Conservation (phyloP, 108 stramenopile genomes). For the Seminavis robusta region DNA sequence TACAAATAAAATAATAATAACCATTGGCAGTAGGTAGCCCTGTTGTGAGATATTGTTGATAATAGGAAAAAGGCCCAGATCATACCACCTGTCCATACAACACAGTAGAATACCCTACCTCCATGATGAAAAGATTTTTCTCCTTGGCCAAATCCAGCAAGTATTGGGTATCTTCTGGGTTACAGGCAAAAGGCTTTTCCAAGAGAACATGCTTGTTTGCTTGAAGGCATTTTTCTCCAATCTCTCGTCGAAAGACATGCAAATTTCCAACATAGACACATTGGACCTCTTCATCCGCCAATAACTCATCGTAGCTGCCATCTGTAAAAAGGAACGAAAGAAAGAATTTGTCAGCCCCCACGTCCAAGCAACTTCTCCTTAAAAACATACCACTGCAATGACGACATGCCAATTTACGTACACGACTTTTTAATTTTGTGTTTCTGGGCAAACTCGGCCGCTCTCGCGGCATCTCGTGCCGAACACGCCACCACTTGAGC, state of each 20-base stretch:
- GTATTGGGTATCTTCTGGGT: conserved; percentile 55
- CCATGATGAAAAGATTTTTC: conserved; percentile 73
- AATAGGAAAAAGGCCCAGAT: too few species aligned
- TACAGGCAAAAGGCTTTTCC: conserved; percentile 78
- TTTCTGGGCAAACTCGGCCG: conserved; percentile 50
- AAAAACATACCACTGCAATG: not conserved
- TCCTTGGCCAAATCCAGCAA: conserved; percentile 62
- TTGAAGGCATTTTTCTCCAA: conserved; percentile 42
- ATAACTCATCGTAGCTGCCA: conserved; percentile 61
- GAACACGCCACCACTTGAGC: conserved; percentile 50
- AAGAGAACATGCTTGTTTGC: conserved; percentile 72
- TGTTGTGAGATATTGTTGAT: too few species aligned
- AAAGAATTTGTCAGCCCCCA: not conserved
- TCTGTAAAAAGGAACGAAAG: conserved; percentile 20
- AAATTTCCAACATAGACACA: conserved; percentile 58
- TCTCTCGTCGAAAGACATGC: conserved; percentile 46
- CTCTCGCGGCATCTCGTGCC: conserved; percentile 32
- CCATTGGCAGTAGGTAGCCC: not conserved
- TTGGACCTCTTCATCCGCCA: conserved; percentile 53
- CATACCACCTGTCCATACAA: too few species aligned
- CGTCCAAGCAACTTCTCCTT: not conserved
- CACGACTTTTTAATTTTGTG: conserved; percentile 50
- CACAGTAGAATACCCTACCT: conserved; percentile 28
- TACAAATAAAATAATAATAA: not conserved
- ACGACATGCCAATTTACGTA: conserved; percentile 18